These are phyloP conservation scores for Nothophoma quercina DNA, from an alignment of 2,329 filamentous ascomycete species.

Conservation along the genomic window DNA sequence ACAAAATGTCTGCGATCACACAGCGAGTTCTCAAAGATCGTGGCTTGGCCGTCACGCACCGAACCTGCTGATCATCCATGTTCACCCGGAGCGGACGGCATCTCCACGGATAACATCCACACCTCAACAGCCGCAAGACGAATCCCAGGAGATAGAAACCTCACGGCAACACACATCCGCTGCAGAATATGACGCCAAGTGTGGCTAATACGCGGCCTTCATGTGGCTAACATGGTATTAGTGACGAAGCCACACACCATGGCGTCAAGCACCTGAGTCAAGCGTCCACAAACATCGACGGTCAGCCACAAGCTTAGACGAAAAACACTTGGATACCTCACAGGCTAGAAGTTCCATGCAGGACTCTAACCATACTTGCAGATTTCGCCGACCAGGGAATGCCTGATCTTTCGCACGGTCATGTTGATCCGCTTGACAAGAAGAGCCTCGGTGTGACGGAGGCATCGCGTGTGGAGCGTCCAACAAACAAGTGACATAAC, in stretches of 20 bases:
- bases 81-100: slow-evolving; percentile 7
- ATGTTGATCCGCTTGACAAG: slow-evolving; percentile 2
- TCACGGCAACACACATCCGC: background rate
- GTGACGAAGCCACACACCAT: slow-evolving; percentile 11
- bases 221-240: slow-evolving; percentile 10
- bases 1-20: slow-evolving; percentile 3
- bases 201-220: slow-evolving; percentile 11
- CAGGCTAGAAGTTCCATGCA: slow-evolving; percentile 17
- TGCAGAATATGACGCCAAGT: slow-evolving; percentile 3
- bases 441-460: slow-evolving; percentile 6
- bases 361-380: slow-evolving; percentile 15
- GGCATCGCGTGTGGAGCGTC: background rate
- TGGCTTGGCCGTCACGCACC: slow-evolving; percentile 14
- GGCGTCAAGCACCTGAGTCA: slow-evolving; percentile 10
- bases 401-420: slow-evolving; percentile 1
- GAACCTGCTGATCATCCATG: slow-evolving; percentile 12
- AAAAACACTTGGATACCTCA: background rate
- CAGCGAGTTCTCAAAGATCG: slow-evolving; percentile 4
- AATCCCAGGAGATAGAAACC: background rate
- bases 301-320: slow-evolving; percentile 15
- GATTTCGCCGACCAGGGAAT: slow-evolving; percentile 10
- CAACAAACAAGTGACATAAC: slow-evolving; percentile 2
- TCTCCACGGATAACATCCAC: slow-evolving; percentile 9
- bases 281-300: background rate
- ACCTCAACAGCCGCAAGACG: background rate